Evolutionary conservation across 2,329 filamentous ascomycete genomes (phyloP).

Genomic region (Aureobasidium uvarum): DNA sequence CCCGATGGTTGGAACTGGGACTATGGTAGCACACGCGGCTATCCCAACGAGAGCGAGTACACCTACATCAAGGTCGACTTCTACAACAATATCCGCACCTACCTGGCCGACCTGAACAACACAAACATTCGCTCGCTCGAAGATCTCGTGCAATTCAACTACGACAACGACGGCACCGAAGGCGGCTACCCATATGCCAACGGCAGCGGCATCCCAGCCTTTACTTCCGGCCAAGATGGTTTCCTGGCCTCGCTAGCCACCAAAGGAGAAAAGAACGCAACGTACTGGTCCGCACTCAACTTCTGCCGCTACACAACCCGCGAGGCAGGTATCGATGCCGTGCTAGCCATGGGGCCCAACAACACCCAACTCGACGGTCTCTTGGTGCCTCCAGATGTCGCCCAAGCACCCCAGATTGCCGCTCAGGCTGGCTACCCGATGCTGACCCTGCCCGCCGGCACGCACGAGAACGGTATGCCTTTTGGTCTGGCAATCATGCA

Average conservation of each 20-base stretch:
- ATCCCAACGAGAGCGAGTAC: constrained; percentile 70
- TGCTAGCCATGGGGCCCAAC: constrained; percentile 50
- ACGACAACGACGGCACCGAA: constrained; percentile 63
- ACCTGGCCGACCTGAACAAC: constrained; percentile 62
- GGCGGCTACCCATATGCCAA: constrained; percentile 52
- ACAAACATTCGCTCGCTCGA: constrained; percentile 59
- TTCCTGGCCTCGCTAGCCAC: constrained; percentile 63
- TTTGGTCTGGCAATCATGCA: constrained; percentile 45
- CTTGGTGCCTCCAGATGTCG: constrained; percentile 67
- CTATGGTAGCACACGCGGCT: constrained; percentile 61
- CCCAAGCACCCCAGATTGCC: constrained; percentile 65
- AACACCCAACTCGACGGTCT: constrained; percentile 57
- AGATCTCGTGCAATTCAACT: constrained; percentile 62
- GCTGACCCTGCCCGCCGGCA: constrained; percentile 65
- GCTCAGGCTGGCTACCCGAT: constrained; percentile 75
- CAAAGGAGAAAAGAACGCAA: constrained; percentile 61
- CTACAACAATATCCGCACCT: constrained; percentile 64
- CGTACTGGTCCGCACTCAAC: constrained; percentile 64
- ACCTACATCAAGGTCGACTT: constrained; percentile 70
- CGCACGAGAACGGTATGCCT: constrained; percentile 50
- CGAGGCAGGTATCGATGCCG: constrained; percentile 68
- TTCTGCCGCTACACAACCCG: constrained; percentile 60
- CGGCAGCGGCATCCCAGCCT: constrained; percentile 57
- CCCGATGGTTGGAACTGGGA: constrained; percentile 74
- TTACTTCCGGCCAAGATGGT: constrained; percentile 67